A percentile compares a stretch with the other conserved stretches of the same genome.
These are phyloP conservation scores for Ustilago trichophora DNA, from an alignment of 1,284 basidiomycete genomes.

Conservation along the genomic window DNA sequence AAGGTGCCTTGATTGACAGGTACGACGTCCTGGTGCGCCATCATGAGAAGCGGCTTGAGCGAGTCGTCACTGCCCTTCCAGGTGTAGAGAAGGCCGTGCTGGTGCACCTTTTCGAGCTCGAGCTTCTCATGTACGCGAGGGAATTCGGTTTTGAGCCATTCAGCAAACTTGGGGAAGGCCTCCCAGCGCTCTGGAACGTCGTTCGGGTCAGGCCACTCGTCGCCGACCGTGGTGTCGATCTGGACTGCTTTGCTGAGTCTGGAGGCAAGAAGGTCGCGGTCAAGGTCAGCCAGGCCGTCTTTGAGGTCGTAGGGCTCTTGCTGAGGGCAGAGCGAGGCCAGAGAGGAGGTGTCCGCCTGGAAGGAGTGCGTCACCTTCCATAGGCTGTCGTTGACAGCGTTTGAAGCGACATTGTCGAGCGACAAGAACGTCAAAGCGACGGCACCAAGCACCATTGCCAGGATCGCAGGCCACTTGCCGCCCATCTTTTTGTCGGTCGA, in stretches of 20 bases:
- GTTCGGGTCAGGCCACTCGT: slow-evolving; percentile 49
- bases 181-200: slow-evolving; percentile 42
- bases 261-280: slow-evolving; percentile 35
- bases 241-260: slow-evolving; percentile 54
- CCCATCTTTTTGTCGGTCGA: slow-evolving; percentile 2
- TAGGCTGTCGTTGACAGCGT: slow-evolving; percentile 30
- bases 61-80: slow-evolving; percentile 73
- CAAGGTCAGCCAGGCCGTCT: slow-evolving; percentile 32
- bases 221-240: slow-evolving; percentile 56
- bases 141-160: slow-evolving; percentile 46
- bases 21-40: slow-evolving; percentile 70
- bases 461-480: slow-evolving; percentile 17
- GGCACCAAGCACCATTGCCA: slow-evolving; percentile 22
- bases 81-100: slow-evolving; percentile 75
- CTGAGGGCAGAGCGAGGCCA: slow-evolving; percentile 29
- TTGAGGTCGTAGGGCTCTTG: slow-evolving; percentile 38
- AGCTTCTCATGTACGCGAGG: slow-evolving; percentile 47
- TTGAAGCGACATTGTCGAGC: slow-evolving; percentile 28
- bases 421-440: slow-evolving; percentile 24
- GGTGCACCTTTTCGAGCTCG: slow-evolving; percentile 69
- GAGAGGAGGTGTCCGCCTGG: slow-evolving; percentile 2
- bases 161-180: slow-evolving; percentile 49
- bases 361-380: slow-evolving; percentile 23
- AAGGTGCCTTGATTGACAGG: slow-evolving; percentile 70
- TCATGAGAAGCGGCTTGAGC: slow-evolving; percentile 75